Evolutionary conservation across 2,329 filamentous ascomycete genomes (phyloP), one percentile per base, ranked within the genome.

Genomic region (Fusarium newnesense): DNA sequence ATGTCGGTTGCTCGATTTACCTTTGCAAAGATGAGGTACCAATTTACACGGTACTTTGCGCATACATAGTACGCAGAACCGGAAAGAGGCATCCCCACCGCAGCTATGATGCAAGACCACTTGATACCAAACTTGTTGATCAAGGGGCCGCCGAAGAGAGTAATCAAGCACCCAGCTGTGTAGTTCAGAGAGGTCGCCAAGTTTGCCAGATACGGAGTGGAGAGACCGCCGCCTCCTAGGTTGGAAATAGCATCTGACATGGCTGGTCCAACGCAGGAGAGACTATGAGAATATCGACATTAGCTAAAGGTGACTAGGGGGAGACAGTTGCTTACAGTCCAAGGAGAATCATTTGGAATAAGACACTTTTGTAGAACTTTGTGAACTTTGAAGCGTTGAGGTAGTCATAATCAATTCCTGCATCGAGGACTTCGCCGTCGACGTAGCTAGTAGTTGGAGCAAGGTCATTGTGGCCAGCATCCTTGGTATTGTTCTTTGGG

Each of bases 51-150:
- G 11, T 63, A 63, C 18, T 49, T 63, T 40, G 60, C 60, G 28
- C 53, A 60, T 1, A 63, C 53, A 6, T 63, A 63, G 11, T 39
- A 63, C 8, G 42, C 60, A 34, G 60, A 63, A 4, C 60, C 60
- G 1, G 44, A 49, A 30, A 63, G 60, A 16, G 60, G 60, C 60
- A 63, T 63, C 8, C 53, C 53, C 9, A 63, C 60, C 6, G 42
- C 60, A 4, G 60, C 43, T 12, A 49, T 63, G 3, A 49, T 32
- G n/a, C 60, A 60, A 4, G 60, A 60, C 60, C 60, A 64, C 28
- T 60, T 64, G 15, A 64, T 64, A 5, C 54, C 60, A 2, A 64
- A 24, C 19, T 64, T 49, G 11, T 64, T 49, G 3, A 64, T 60
- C 30, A 64, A 49, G 0, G 54, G 60, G 1, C 60, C 54, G 4